phyloP scores from a whole-genome alignment of 2,329 filamentous ascomycete species.

The Arachnomyces sp. region DNA sequence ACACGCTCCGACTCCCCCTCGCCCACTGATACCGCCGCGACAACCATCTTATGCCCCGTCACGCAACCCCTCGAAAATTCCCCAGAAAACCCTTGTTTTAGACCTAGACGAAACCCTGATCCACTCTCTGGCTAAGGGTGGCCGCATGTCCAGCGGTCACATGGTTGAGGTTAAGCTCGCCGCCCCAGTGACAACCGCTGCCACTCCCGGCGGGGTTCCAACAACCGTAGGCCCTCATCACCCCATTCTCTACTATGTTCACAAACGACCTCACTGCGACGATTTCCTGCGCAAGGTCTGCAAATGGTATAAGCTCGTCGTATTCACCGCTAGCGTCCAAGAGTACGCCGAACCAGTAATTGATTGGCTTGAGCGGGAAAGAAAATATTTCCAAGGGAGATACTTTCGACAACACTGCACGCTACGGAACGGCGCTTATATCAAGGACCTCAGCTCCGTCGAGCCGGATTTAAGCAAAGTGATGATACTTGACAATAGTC shows the following conservation, averaged over 20 bases:
- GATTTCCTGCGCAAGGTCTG: conserved; percentile 89
- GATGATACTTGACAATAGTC: conserved; percentile 98
- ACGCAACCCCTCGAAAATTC: conserved; percentile 37
- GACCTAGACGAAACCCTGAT: conserved; percentile 97
- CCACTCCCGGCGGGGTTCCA: conserved; percentile 48
- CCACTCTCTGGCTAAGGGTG: conserved; percentile 94
- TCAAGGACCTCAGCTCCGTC: conserved; percentile 93
- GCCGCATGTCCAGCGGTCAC: conserved; percentile 89
- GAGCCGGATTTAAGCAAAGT: conserved; percentile 96
- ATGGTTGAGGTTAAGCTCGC: conserved; percentile 93
- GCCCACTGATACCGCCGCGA: conserved; percentile 79
- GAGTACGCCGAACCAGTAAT: conserved; percentile 98
- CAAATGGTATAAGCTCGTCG: conserved; percentile 96
- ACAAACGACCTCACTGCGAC: conserved; percentile 94
- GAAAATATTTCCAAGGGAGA: conserved; percentile 88
- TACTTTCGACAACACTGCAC: conserved; percentile 98
- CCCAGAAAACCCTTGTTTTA: conserved; percentile 87
- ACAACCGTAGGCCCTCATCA: conserved; percentile 69
- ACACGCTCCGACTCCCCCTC: conserved; percentile 77
- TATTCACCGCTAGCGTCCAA: conserved; percentile 96
- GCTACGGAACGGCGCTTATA: conserved; percentile 88
- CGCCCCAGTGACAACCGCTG: conserved; percentile 31
- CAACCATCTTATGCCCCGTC: conserved; percentile 74
- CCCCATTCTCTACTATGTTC: conserved; percentile 96
- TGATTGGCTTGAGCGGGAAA: conserved; percentile 94